Evolutionary conservation across 495 filamentous ascomycete species (phyloP).

Genomic region (Penicillium roqueforti): DNA sequence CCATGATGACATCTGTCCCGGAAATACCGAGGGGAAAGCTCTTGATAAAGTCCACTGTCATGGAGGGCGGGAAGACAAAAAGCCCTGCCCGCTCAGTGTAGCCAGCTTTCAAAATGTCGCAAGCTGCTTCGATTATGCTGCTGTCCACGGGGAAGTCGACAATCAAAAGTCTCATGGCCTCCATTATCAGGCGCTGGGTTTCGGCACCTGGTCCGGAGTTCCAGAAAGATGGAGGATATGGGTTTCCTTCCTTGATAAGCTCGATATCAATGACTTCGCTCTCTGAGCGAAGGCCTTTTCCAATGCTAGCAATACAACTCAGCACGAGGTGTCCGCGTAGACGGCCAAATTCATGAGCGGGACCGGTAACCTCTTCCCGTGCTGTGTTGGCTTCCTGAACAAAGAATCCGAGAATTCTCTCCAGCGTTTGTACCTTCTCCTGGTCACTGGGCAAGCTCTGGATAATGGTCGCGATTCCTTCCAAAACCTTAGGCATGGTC

Average conservation of each 20-base stretch:
- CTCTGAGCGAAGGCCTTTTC: slow-evolving; percentile 71
- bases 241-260: slow-evolving; percentile 31
- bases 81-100: slow-evolving; percentile 73
- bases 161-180: slow-evolving; percentile 43
- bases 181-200: slow-evolving; percentile 58
- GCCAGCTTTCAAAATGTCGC: slow-evolving; percentile 70
- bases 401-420: slow-evolving; percentile 62
- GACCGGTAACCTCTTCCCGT: slow-evolving; percentile 33
- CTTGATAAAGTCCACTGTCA: slow-evolving; percentile 68
- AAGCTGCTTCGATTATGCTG: slow-evolving; percentile 71
- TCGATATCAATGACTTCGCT: slow-evolving; percentile 65
- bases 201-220: slow-evolving; percentile 47
- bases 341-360: slow-evolving; percentile 43
- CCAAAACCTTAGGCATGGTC: slow-evolving; percentile 76
- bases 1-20: slow-evolving; percentile 69
- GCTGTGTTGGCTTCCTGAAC: slow-evolving; percentile 34
- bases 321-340: slow-evolving; percentile 61
- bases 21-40: slow-evolving; percentile 58
- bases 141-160: slow-evolving; percentile 56
- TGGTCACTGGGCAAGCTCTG: slow-evolving; percentile 67
- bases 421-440: slow-evolving; percentile 57
- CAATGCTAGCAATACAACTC: slow-evolving; percentile 70
- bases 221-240: slow-evolving; percentile 56
- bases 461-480: slow-evolving; percentile 79
- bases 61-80: slow-evolving; percentile 69